Percentiles rank a stretch among this genome's conserved stretches.
Evolutionary conservation across 2,329 filamentous ascomycete species (phyloP).

Genomic region (Sporothrix brunneoviolacea): DNA sequence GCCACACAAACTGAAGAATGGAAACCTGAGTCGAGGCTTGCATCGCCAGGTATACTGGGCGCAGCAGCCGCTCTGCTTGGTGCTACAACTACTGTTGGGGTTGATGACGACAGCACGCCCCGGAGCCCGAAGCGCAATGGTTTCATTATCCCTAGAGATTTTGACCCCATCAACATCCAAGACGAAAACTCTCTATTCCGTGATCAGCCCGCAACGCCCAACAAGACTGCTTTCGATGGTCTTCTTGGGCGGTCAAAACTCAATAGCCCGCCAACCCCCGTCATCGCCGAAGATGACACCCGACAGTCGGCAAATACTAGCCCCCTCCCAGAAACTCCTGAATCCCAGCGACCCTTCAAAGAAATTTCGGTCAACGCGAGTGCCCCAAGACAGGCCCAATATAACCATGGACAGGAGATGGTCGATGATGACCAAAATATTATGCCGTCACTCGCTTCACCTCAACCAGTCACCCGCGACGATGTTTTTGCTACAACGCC

Average conservation of each 20-base stretch:
- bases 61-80: constrained; percentile 4
- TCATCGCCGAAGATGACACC: constrained; percentile 61
- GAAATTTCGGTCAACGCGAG: constrained; percentile 56
- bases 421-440: constrained; percentile 4
- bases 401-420: neutral
- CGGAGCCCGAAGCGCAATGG: constrained; percentile 49
- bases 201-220: constrained; percentile 31
- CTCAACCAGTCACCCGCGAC: neutral
- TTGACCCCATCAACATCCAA: constrained; percentile 14
- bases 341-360: constrained; percentile 52
- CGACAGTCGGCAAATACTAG: constrained; percentile 43
- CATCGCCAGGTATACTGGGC: constrained; percentile 36
- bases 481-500: neutral
- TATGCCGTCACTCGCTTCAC: neutral
- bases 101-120: constrained; percentile 15
- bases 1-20: constrained; percentile 18
- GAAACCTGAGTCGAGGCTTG: constrained; percentile 22
- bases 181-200: neutral
- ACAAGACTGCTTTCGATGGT: constrained; percentile 35
- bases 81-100: constrained; percentile 28
- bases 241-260: constrained; percentile 39
- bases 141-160: constrained; percentile 49
- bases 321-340: constrained; percentile 39
- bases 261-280: constrained; percentile 31
- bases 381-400: constrained; percentile 13